phyloP scores from a whole-genome alignment of 2,329 filamentous ascomycete species.

The Graphium sp. region DNA sequence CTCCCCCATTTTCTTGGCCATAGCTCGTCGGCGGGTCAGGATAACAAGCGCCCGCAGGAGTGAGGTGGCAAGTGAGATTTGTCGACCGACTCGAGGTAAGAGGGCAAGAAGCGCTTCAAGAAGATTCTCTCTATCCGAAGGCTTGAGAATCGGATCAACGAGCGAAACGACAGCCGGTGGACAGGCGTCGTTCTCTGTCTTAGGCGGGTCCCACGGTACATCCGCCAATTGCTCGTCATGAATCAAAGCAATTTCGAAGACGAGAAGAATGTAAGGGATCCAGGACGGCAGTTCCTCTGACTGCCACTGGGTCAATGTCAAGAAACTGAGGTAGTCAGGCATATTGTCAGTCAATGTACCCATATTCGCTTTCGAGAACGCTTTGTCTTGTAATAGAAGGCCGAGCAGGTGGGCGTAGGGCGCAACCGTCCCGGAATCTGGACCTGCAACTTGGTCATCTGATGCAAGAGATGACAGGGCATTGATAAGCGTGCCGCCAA shows the following conservation, averaged over 20 bases:
- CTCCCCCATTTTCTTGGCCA: constrained; percentile 64
- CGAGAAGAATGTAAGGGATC: constrained; percentile 78
- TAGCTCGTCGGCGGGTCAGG: constrained; percentile 59
- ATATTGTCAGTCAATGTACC: constrained; percentile 65
- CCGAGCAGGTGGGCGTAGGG: constrained; percentile 87
- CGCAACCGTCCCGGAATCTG: constrained; percentile 46
- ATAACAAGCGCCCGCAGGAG: constrained; percentile 74
- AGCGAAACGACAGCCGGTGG: no score
- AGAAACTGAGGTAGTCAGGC: constrained; percentile 57
- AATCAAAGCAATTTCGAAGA: constrained; percentile 78
- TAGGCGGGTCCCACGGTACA: constrained; percentile 50
- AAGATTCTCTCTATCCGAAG: constrained; percentile 49
- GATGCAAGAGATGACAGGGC: constrained; percentile 57
- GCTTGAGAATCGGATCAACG: constrained; percentile 27
- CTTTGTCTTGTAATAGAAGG: constrained; percentile 65
- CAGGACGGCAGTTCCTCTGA: constrained; percentile 83
- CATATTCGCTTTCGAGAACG: constrained; percentile 65
- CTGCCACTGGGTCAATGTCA: constrained; percentile 51
- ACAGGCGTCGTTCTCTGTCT: constrained; percentile 30
- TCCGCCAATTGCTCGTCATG: constrained; percentile 71
- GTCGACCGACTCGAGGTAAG: constrained; percentile 73
- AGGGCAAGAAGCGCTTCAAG: constrained; percentile 69
- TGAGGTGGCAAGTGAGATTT: constrained; percentile 69
- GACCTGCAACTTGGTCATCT: constrained; percentile 49
- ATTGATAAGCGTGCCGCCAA: constrained; percentile 68